Conservation (phyloP, 1,139 yeast species). For the Trichomonascaceae sp. region DNA sequence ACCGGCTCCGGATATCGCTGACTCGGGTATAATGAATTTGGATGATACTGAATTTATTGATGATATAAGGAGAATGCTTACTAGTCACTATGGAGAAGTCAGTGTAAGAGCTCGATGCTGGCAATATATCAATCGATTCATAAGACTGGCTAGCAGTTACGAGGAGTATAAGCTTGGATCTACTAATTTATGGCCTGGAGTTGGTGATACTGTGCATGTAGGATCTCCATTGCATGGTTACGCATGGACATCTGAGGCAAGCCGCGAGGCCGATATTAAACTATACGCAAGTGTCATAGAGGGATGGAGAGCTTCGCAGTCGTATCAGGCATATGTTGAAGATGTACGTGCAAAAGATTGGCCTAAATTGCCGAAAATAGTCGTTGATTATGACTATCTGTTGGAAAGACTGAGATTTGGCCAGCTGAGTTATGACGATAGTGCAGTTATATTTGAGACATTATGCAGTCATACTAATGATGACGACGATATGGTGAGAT, state of each 20-base stretch:
- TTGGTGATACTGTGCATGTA: slow-evolving; percentile 19
- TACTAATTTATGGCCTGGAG: slow-evolving; percentile 29
- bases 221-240: slow-evolving; percentile 32
- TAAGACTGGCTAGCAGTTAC: slow-evolving; percentile 30
- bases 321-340: slow-evolving; percentile 24
- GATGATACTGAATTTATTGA: slow-evolving; percentile 31
- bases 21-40: slow-evolving; percentile 1
- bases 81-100: slow-evolving; percentile 32
- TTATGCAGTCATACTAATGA: slow-evolving; percentile 26
- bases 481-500: slow-evolving; percentile 30
- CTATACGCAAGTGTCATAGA: slow-evolving; percentile 29
- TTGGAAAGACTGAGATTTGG: slow-evolving; percentile 28
- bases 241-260: slow-evolving; percentile 29
- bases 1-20: neutral
- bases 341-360: slow-evolving; percentile 17
- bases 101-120: slow-evolving; percentile 31
- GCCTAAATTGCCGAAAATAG: slow-evolving; percentile 12
- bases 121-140: slow-evolving; percentile 28
- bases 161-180: slow-evolving; percentile 29
- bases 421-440: slow-evolving; percentile 26
- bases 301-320: slow-evolving; percentile 31
- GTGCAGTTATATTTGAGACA: slow-evolving; percentile 25
- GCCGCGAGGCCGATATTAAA: slow-evolving; percentile 23
- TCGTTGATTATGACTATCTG: slow-evolving; percentile 31
- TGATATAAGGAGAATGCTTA: slow-evolving; percentile 29